Conservation (phyloP, 139 green algal species). For the Chloropicon primus region DNA sequence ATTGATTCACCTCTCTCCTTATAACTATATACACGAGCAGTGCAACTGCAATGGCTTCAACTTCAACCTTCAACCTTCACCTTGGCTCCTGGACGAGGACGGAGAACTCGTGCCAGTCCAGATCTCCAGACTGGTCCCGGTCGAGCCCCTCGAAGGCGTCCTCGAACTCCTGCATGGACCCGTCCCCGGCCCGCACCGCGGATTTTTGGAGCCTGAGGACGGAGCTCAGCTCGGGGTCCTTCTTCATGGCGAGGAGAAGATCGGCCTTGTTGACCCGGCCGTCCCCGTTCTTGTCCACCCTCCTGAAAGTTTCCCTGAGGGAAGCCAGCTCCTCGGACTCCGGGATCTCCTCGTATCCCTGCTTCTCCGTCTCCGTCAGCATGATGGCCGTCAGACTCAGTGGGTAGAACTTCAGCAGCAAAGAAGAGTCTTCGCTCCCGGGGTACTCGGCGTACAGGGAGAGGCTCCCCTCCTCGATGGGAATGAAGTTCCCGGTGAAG, state of each 20-base stretch:
- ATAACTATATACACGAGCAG: too few species aligned
- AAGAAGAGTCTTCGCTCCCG: background rate
- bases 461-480: background rate
- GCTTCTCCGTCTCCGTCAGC: background rate
- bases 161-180: constrained; percentile 26
- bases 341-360: constrained; percentile 28
- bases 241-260: constrained; percentile 30
- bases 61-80: too few species aligned
- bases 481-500: background rate
- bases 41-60: too few species aligned
- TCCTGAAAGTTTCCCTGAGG: background rate
- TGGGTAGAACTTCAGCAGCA: background rate
- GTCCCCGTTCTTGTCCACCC: constrained; percentile 29
- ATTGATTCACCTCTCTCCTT: too few species aligned
- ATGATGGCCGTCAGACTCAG: background rate
- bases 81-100: background rate
- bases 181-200: constrained; percentile 20
- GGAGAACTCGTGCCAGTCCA: background rate
- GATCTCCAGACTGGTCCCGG: background rate
- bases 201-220: constrained; percentile 21
- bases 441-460: background rate
- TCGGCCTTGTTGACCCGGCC: constrained; percentile 23
- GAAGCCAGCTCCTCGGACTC: constrained; percentile 27
- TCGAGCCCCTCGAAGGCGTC: constrained; percentile 11
- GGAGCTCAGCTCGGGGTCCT: constrained; percentile 29